Evolutionary conservation across 176 grass and related monocot genomes (phyloP).

Genomic region (Metroxylon sagu): DNA sequence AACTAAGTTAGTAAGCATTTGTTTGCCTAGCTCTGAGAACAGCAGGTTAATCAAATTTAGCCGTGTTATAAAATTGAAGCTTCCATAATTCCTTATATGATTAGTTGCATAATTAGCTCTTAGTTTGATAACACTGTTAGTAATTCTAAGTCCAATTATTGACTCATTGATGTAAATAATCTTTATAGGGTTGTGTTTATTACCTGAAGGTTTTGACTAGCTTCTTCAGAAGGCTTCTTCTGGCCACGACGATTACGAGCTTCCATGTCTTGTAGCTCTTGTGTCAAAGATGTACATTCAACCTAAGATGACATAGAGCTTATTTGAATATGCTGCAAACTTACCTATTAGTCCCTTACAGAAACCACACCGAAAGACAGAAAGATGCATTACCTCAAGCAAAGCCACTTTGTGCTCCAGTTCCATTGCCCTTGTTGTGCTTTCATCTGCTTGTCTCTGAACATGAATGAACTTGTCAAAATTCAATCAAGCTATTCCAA

Average conservation of each 20-base stretch:
- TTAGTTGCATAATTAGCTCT: no score
- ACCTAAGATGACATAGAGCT: slow-evolving; percentile 47
- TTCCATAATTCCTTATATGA: neutral
- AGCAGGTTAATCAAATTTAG: slow-evolving; percentile 1
- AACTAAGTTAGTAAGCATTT: no score
- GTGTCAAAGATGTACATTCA: slow-evolving; percentile 73
- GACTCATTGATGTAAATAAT: no score
- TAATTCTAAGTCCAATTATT: no score
- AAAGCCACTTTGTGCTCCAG: slow-evolving; percentile 91
- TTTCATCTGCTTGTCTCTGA: slow-evolving; percentile 95
- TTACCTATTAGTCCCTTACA: neutral
- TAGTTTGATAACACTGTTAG: no score
- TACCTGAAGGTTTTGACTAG: slow-evolving; percentile 86
- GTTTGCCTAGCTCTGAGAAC: no score
- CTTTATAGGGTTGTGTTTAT: slow-evolving; percentile 15
- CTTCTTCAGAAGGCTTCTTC: slow-evolving; percentile 96
- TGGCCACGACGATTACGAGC: slow-evolving; percentile 67
- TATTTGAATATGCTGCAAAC: neutral
- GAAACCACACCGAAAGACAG: neutral
- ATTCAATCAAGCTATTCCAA: slow-evolving; percentile 7
- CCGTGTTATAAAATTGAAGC: neutral
- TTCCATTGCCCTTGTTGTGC: slow-evolving; percentile 80
- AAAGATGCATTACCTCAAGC: slow-evolving; percentile 56
- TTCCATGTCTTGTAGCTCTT: slow-evolving; percentile 94
- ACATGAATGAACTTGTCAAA: slow-evolving; percentile 20